These are phyloP conservation scores for Trichosporon sp. DNA, from an alignment of 1,284 basidiomycete genomes.

Conservation along the genomic window DNA sequence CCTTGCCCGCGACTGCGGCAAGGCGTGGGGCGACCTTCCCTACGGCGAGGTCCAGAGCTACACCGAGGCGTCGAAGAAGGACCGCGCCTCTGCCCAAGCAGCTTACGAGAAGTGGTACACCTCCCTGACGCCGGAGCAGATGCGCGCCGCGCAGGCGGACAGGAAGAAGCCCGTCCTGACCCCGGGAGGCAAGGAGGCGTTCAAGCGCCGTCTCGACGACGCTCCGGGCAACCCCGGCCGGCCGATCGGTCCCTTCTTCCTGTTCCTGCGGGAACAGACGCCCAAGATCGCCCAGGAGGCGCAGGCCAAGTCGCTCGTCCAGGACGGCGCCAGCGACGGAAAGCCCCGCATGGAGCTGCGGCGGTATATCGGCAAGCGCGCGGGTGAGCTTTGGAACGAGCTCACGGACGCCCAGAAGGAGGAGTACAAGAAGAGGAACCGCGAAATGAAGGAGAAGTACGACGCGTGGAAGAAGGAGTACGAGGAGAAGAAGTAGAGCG, in stretches of 20 bases:
- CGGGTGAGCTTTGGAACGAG: conserved; percentile 41
- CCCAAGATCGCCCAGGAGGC: conserved; percentile 17
- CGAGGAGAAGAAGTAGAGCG: conserved; percentile 22
- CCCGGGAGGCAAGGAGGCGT: conserved; percentile 35
- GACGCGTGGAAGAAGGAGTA: conserved; percentile 33
- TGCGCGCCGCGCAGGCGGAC: conserved; percentile 34
- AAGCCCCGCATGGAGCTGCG: conserved; percentile 12
- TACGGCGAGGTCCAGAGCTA: conserved; percentile 27
- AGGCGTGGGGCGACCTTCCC: conserved; percentile 35
- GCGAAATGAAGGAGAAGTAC: conserved; percentile 40
- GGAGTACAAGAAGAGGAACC: conserved; percentile 28
- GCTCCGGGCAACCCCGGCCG: conserved; percentile 40
- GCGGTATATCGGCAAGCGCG: conserved; percentile 30
- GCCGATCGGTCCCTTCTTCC: conserved; percentile 43
- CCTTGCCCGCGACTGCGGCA: conserved; percentile 27
- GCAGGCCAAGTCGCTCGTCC: conserved; percentile 17
- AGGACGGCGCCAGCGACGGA: background rate
- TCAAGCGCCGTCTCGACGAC: conserved; percentile 8
- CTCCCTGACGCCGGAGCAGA: conserved; percentile 32
- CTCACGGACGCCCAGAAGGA: conserved; percentile 37
- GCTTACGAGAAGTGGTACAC: conserved; percentile 39
- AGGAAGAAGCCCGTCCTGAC: conserved; percentile 38
- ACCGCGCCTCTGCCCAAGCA: conserved; percentile 27
- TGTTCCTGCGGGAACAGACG: conserved; percentile 29
- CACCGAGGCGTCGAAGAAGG: conserved; percentile 6